phyloP scores from a whole-genome alignment of 495 filamentous ascomycete species.

The Hypoxylon fuscum region DNA sequence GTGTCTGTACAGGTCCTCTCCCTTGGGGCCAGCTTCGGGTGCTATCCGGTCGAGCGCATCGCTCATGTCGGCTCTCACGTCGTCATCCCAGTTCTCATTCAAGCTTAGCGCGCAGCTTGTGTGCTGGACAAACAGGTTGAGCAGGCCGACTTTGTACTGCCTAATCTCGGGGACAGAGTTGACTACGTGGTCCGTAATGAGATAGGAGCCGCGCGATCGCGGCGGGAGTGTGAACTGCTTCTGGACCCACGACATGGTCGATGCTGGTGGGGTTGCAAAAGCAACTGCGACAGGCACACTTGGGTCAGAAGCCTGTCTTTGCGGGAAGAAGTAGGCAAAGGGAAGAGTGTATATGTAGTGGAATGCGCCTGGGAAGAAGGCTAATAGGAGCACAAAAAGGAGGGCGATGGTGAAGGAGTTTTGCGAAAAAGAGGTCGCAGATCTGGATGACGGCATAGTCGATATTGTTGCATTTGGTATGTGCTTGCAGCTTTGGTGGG shows the following conservation, averaged over 20 bases:
- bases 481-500: constrained; percentile 33
- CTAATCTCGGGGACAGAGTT: constrained; percentile 76
- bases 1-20: constrained; percentile 85
- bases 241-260: constrained; percentile 78
- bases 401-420: constrained; percentile 55
- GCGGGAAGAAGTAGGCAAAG: constrained; percentile 44
- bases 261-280: constrained; percentile 26
- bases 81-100: constrained; percentile 86
- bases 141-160: constrained; percentile 82
- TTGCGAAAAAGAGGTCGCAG: constrained; percentile 31
- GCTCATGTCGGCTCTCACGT: constrained; percentile 81
- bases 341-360: constrained; percentile 58
- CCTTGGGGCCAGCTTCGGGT: constrained; percentile 69
- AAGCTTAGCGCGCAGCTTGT: constrained; percentile 85
- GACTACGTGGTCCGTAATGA: constrained; percentile 80
- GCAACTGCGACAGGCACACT: constrained; percentile 25
- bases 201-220: constrained; percentile 82
- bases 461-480: constrained; percentile 15
- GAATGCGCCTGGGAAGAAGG: constrained; percentile 66
- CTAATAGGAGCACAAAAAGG: constrained; percentile 57
- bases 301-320: constrained; percentile 32
- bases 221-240: constrained; percentile 80
- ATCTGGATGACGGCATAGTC: constrained; percentile 44
- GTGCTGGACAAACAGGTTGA: constrained; percentile 92
- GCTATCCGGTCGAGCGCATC: constrained; percentile 92